These are phyloP conservation scores for Rhypophila decipiens DNA, from an alignment of 495 filamentous ascomycete genomes.

Conservation along the genomic window DNA sequence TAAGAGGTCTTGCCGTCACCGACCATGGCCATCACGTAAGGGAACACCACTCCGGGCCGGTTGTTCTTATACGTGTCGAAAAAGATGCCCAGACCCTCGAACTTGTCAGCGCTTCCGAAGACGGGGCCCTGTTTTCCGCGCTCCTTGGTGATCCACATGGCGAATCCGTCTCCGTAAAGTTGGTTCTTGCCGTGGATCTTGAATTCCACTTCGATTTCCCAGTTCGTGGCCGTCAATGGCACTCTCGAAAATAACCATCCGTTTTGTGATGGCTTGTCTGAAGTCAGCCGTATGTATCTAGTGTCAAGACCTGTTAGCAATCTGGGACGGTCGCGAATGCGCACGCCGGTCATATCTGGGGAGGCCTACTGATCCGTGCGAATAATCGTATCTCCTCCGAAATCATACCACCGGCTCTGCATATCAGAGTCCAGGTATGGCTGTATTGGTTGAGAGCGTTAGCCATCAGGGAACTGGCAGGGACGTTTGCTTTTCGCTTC, in stretches of 20 bases:
- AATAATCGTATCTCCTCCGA: conserved; percentile 91
- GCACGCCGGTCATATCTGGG: not conserved
- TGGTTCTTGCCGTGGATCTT: conserved; percentile 69
- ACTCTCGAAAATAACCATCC: conserved; percentile 93
- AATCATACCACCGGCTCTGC: conserved; percentile 99
- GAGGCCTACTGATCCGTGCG: conserved; percentile 75
- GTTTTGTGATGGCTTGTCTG: conserved; percentile 79
- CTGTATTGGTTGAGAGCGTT: conserved; percentile 34
- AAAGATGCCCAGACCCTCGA: conserved; percentile 94
- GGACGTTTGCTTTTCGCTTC: conserved; percentile 3
- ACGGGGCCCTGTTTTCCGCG: conserved; percentile 75
- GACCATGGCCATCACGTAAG: conserved; percentile 98
- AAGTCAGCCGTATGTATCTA: conserved; percentile 88
- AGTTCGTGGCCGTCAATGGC: conserved; percentile 95
- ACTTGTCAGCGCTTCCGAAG: conserved; percentile 81
- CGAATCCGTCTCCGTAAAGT: conserved; percentile 94
- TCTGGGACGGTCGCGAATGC: not conserved
- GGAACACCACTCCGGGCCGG: conserved; percentile 89
- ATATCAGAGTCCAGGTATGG: conserved; percentile 97
- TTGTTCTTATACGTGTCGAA: conserved; percentile 99
- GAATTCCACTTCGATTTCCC: conserved; percentile 98
- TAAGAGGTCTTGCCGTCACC: conserved; percentile 84
- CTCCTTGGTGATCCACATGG: conserved; percentile 96
- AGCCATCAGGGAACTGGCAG: conserved; percentile 1
- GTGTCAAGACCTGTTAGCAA: not conserved